Evolutionary conservation across 352 stramenopile genomes (phyloP), one percentile per base, ranked within the genome.

Genomic region (Globisporangium paddicum): DNA sequence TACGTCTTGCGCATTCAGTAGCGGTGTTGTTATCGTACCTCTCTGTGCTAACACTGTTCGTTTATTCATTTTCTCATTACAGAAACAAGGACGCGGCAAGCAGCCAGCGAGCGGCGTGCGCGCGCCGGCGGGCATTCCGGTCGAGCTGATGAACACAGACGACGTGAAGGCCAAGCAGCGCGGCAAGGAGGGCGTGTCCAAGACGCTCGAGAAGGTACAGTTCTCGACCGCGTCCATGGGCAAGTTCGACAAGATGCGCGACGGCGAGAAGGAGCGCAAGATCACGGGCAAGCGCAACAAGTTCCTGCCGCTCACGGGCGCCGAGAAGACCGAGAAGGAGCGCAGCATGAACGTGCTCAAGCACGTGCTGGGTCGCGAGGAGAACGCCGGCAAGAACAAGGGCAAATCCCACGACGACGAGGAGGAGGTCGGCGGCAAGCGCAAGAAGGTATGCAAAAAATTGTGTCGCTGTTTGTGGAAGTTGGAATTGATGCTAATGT

Each of bases 201-300:
- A 89, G 64, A 93, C 90, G 38, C 71, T 98, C 18, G 72, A 87
- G 53, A 96, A 95, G 55, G 95, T 96, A 55, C 93, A 98, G 70
- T 86, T 89, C 54, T 95, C 89, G 19, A 98, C 93, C 3, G 93
- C 95, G 18, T 97, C 89, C 2, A 87, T 98, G 68, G 95, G 95
- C 59, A 96, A 95, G 62, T 98, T 98, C 69, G 93, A 98, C 74
- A 93, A 95, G 65, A 94, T 96, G 84, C 73, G 89, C 41, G 77
- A 95, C 41, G 93, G 92, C 41, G 95, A 98, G 75, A 82, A 81
- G 16, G 89, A 97, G 66, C 80, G 88, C 60, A 96, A 94, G 74
- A 64, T 86, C 30, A 88, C 82, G 64, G 84, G 84, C 63, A 93
- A 93, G 66, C 82, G 84, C 61, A 91, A 92, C 67, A 76, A 87